These are phyloP conservation scores for Polyporus arcularius DNA, from an alignment of 768 basidiomycete species.

Conservation along the genomic window DNA sequence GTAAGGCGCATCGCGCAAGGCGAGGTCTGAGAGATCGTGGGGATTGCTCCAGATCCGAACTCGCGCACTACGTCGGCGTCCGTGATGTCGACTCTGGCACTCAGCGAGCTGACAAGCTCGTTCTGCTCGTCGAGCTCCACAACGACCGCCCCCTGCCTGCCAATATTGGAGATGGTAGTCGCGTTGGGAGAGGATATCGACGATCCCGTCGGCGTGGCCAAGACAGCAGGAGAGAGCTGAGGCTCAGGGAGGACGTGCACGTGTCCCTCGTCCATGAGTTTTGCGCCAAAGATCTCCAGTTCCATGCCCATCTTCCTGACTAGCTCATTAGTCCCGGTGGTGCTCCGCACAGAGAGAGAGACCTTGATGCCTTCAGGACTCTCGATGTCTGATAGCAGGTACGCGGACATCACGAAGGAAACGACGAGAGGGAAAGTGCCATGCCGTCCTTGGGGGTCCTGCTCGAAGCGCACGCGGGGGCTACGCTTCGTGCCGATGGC, in stretches of 20 bases:
- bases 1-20: constrained; percentile 35
- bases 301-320: constrained; percentile 21
- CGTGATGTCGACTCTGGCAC: constrained; percentile 17
- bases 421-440: constrained; percentile 19
- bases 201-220: not conserved
- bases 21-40: constrained; percentile 28
- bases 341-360: constrained; percentile 29
- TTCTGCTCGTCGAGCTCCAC: constrained; percentile 24
- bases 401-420: constrained; percentile 11
- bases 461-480: constrained; percentile 17
- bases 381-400: too few relatives aligned
- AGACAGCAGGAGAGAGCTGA: constrained; percentile 5
- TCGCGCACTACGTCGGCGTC: not conserved
- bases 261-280: constrained; percentile 19
- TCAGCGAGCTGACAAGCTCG: constrained; percentile 4
- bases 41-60: constrained; percentile 16
- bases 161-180: constrained; percentile 11
- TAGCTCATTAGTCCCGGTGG: constrained; percentile 23
- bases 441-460: constrained; percentile 13
- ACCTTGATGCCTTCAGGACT: not conserved
- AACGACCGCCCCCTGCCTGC: constrained; percentile 14
- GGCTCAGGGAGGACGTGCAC: constrained; percentile 26
- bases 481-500: constrained; percentile 10
- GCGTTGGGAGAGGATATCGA: not conserved
- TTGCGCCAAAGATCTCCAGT: constrained; percentile 22